These are phyloP conservation scores for Nicotiana undulata DNA, from an alignment of 257 asterid genomes.

Conservation along the genomic window DNA sequence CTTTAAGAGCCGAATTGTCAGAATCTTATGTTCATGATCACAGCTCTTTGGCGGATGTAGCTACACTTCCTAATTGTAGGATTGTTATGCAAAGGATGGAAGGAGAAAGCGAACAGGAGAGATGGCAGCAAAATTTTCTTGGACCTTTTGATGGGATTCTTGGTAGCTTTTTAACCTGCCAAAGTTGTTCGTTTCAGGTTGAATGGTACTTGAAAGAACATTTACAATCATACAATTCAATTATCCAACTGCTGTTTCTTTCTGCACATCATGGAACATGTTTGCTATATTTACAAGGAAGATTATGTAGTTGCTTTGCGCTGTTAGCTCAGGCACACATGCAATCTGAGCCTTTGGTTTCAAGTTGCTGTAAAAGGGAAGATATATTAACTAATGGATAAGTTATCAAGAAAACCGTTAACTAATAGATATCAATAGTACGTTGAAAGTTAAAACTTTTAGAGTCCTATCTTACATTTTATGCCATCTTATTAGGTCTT, in stretches of 20 bases:
- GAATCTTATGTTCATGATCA: slow-evolving; percentile 38
- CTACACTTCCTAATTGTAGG: slow-evolving; percentile 38
- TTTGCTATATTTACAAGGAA: not conserved
- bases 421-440: not conserved
- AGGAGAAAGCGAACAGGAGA: slow-evolving; percentile 44
- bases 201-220: slow-evolving; percentile 55
- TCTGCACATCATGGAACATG: not conserved
- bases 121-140: slow-evolving; percentile 65
- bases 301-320: not conserved
- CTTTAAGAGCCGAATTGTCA: slow-evolving; percentile 73
- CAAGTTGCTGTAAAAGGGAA: not conserved
- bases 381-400: not conserved
- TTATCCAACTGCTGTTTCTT: slow-evolving; percentile 7
- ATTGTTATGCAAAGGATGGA: slow-evolving; percentile 28
- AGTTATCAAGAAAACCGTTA: not conserved
- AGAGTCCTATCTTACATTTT: not conserved
- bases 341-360: not conserved
- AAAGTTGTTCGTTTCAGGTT: slow-evolving; percentile 93
- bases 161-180: slow-evolving; percentile 69
- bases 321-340: not conserved
- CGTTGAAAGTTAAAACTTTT: not conserved
- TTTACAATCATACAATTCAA: not conserved
- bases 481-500: not conserved
- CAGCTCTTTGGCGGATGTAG: slow-evolving; percentile 53
- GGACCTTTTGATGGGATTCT: slow-evolving; percentile 90